Evolutionary conservation across 352 stramenopile genomes (phyloP).

Genomic region (Blastocystis sp.): DNA sequence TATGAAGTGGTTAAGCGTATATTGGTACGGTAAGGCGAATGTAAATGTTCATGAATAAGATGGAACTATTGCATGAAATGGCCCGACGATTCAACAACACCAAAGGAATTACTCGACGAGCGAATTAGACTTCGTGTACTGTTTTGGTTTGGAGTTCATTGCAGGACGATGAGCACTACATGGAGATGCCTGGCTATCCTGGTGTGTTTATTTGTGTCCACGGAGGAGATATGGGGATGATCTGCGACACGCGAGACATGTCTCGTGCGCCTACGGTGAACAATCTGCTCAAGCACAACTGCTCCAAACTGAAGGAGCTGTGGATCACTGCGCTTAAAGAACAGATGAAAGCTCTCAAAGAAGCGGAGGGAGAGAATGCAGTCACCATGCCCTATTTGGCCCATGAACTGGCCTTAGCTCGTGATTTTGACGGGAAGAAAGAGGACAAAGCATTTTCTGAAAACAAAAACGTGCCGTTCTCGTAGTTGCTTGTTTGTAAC

Average conservation of each 20-base stretch:
- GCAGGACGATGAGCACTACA: conserved; percentile 11
- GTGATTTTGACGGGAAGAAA: not conserved
- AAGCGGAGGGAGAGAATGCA: conserved; percentile 28
- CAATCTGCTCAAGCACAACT: conserved; percentile 57
- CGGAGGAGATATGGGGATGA: conserved; percentile 7
- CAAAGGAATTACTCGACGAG: conserved; percentile 3
- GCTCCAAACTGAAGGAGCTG: conserved; percentile 39
- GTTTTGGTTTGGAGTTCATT: not conserved
- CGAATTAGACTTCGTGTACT: conserved; percentile 4
- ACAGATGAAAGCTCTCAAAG: conserved; percentile 51
- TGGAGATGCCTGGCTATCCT: conserved; percentile 51
- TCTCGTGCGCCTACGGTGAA: conserved; percentile 40
- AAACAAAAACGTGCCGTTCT: not conserved
- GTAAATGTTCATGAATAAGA: not conserved
- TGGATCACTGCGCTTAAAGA: conserved; percentile 51
- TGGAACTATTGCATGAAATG: conserved; percentile 63
- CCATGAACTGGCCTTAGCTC: not conserved
- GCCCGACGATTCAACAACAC: conserved; percentile 14
- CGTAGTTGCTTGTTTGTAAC: not conserved
- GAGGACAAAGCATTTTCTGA: not conserved
- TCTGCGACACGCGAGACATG: conserved; percentile 46
- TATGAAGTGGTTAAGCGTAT: conserved; percentile 57
- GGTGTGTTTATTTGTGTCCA: conserved; percentile 56
- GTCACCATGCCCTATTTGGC: conserved; percentile 7
- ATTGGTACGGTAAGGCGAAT: conserved; percentile 1